These are phyloP conservation scores for Mycena alexandri DNA, from an alignment of 768 basidiomycete species.

Conservation along the genomic window DNA sequence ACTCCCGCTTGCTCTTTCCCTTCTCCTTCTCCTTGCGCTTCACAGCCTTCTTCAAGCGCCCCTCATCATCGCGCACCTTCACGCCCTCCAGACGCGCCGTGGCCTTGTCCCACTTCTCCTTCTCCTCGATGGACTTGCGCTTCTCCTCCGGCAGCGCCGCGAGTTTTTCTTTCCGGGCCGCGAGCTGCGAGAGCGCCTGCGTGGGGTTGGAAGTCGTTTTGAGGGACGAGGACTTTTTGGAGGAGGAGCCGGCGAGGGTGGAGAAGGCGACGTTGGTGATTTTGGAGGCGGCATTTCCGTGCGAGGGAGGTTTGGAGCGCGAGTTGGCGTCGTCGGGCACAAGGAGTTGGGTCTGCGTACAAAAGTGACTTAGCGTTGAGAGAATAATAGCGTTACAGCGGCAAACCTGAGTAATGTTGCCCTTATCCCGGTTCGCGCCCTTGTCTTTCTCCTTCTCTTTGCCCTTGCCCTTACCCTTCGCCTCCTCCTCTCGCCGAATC, in stretches of 20 bases:
- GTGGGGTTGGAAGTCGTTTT: conserved; percentile 85
- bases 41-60: conserved; percentile 88
- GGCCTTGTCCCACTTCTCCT: conserved; percentile 92
- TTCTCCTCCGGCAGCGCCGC: conserved; percentile 86
- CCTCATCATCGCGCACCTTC: conserved; percentile 92
- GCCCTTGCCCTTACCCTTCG: conserved; percentile 61
- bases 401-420: conserved; percentile 68
- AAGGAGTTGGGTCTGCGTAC: conserved; percentile 73
- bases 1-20: conserved; percentile 83
- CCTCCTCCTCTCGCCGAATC: conserved; percentile 74
- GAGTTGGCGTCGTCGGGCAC: conserved; percentile 66
- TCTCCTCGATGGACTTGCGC: conserved; percentile 82
- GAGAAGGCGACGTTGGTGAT: conserved; percentile 81
- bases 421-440: conserved; percentile 54
- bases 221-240: conserved; percentile 65
- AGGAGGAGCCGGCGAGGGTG: conserved; percentile 65
- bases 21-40: conserved; percentile 96
- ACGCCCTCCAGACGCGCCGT: conserved; percentile 89
- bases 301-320: conserved; percentile 43
- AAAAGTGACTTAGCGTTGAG: conserved; percentile 9
- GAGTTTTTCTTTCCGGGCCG: conserved; percentile 82
- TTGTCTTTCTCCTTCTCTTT: conserved; percentile 54
- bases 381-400: not conserved
- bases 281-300: conserved; percentile 51
- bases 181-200: conserved; percentile 87